Evolutionary conservation across 148 eudicot genomes (phyloP), one percentile per base, ranked within the genome.

Genomic region (Dianthus caryophyllus): DNA sequence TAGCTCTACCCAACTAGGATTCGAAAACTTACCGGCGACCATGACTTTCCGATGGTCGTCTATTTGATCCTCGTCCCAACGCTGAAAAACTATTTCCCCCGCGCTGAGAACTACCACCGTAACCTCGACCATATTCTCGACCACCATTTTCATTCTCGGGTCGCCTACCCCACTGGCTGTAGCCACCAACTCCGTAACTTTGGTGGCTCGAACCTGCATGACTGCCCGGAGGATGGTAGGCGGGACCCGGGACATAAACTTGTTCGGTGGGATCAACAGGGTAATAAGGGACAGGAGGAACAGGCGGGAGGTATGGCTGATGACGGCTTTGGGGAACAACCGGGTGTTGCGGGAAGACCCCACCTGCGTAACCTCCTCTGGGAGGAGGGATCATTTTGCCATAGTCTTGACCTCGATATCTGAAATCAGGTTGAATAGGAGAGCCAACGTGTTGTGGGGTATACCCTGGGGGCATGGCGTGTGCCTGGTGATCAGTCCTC

Each of bases 21-120:
- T 6, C 50, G 20, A n/a, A 46, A 24, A 47, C 24, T 49, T 54
- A 88, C 33, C 80, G 80, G 31, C 85, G 74, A 18, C 75, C 80
- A 66, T 76, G 63, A 20, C 76, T 76, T 6, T 73, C 68, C 12
- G 87, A 83, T 2, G 84, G 91, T 70, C 76, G 65, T 64, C 87
- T 68, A 69, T 38, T 71, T 21, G 78, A 38, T 27, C 92, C 87
- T 65, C 87, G 67, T 55, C 73, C 73, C 66, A 88, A 77, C 26
- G 91, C 78, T 1, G 85, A 68, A 67, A 70, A 91, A 25, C 80
- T 85, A 63, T 86, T 88, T 13, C 86, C 82, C 10, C 74, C 68
- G 11, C 69, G 87, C 65, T 77, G 85, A 2, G 84, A 72, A 43
- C 22, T 18, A 59, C 20, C 29, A 59, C 77, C 66, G 20, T 26